Evolutionary conservation across 2,329 filamentous ascomycete species (phyloP).

Genomic region (Exophiala sp.): DNA sequence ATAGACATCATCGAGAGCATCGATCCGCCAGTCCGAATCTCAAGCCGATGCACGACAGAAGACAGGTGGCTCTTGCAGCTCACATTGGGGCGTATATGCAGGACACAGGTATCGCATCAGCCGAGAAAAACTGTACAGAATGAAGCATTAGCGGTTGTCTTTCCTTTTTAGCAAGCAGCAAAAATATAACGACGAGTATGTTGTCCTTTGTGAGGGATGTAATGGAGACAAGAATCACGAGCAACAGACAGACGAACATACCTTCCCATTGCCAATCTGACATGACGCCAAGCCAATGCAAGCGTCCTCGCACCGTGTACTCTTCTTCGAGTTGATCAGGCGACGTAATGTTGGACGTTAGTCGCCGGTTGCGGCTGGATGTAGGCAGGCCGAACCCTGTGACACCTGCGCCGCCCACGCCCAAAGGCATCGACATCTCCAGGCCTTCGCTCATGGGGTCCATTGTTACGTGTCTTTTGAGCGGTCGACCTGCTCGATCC

Average conservation of each 20-base stretch:
- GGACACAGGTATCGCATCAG: conserved; percentile 23
- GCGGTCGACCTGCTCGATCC: conserved; percentile 2
- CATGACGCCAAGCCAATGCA: conserved; percentile 71
- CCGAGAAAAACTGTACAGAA: conserved; percentile 39
- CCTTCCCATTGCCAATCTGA: conserved; percentile 70
- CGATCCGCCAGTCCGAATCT: conserved; percentile 1
- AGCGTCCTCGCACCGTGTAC: conserved; percentile 61
- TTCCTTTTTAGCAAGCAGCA: not conserved
- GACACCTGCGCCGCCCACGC: not conserved
- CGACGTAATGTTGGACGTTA: conserved; percentile 34
- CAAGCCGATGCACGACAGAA: conserved; percentile 2
- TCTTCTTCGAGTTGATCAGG: conserved; percentile 48
- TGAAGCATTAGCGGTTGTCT: conserved; percentile 11
- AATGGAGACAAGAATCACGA: not conserved
- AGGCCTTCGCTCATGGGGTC: conserved; percentile 1
- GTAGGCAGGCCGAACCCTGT: not conserved
- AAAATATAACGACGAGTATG: not conserved
- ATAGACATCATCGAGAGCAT: conserved; percentile 9
- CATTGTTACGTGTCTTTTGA: conserved; percentile 13
- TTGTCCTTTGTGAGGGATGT: not conserved
- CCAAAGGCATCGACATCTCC: not conserved
- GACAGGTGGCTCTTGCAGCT: not conserved
- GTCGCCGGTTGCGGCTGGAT: conserved; percentile 4
- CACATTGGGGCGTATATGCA: not conserved
- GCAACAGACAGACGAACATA: conserved; percentile 33